Conservation (phyloP, 164 flowering plant species). For the Litsea cubeba region DNA sequence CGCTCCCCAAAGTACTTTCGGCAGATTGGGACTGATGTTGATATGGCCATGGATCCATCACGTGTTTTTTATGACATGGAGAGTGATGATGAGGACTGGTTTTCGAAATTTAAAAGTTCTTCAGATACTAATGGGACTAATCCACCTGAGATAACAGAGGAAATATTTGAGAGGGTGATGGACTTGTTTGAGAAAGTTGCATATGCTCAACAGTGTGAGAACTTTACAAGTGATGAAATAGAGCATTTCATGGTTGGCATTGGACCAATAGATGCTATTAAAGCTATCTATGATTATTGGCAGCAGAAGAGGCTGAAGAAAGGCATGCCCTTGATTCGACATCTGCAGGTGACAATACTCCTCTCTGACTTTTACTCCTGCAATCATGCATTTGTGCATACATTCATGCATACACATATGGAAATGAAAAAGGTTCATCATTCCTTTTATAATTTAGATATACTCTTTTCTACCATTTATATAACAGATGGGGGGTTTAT, state of each 20-base stretch:
- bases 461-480: too few species aligned
- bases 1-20: constrained; percentile 50
- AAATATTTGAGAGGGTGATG: constrained; percentile 77
- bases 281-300: constrained; percentile 69
- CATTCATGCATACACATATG: not conserved
- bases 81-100: constrained; percentile 87
- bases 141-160: constrained; percentile 44
- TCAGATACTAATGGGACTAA: constrained; percentile 19
- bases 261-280: constrained; percentile 44
- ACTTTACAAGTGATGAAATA: constrained; percentile 63
- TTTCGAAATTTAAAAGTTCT: constrained; percentile 23
- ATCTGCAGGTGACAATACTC: constrained; percentile 65
- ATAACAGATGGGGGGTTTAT: too few species aligned
- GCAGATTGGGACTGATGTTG: constrained; percentile 78
- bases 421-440: too few species aligned
- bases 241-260: constrained; percentile 50
- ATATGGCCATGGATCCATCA: constrained; percentile 80
- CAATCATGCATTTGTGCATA: not conserved
- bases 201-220: constrained; percentile 48
- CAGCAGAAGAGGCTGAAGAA: constrained; percentile 58
- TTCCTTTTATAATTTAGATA: too few species aligned
- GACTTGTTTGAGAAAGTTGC: constrained; percentile 88
- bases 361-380: not conserved
- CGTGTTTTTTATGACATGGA: constrained; percentile 91
- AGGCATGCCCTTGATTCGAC: constrained; percentile 87